A percentile compares a stretch with the other conserved stretches of the same genome.
These are phyloP conservation scores for Ophiocordyceps camponoti-rufipedis DNA, from an alignment of 2,329 filamentous ascomycete species.

Conservation along the genomic window DNA sequence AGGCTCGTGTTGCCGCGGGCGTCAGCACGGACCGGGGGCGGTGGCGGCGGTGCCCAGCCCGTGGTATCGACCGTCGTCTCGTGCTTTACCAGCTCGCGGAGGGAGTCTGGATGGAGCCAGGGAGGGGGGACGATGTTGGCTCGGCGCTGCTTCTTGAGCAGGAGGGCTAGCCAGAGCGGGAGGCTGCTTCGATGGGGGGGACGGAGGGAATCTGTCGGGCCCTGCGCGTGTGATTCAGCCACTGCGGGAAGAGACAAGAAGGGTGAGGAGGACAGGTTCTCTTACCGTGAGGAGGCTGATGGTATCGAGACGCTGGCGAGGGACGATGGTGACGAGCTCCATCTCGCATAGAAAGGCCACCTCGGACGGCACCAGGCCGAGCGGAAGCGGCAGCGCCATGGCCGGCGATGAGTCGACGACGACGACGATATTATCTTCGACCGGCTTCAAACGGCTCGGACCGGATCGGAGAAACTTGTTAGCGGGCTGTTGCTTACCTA, in stretches of 20 bases:
- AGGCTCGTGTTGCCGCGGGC: constrained; percentile 22
- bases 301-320: constrained; percentile 73
- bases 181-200: constrained; percentile 66
- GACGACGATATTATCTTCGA: too few relatives aligned
- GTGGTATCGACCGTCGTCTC: constrained; percentile 57
- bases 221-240: constrained; percentile 32
- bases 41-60: constrained; percentile 62
- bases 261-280: constrained; percentile 10
- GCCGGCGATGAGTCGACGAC: not conserved
- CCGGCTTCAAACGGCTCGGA: too few relatives aligned
- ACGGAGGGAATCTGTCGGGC: constrained; percentile 54
- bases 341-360: constrained; percentile 93
- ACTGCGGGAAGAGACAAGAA: not conserved
- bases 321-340: constrained; percentile 86
- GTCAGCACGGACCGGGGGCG: constrained; percentile 36
- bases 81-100: constrained; percentile 59
- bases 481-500: not conserved
- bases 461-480: too few relatives aligned
- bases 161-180: constrained; percentile 85
- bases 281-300: constrained; percentile 73
- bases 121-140: constrained; percentile 83
- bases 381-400: constrained; percentile 30
- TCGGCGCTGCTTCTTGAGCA: constrained; percentile 84
- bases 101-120: constrained; percentile 66
- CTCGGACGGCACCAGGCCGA: constrained; percentile 61